Evolutionary conservation across 2,329 filamentous ascomycete genomes (phyloP).

Genomic region (Lecanicillium sp.): DNA sequence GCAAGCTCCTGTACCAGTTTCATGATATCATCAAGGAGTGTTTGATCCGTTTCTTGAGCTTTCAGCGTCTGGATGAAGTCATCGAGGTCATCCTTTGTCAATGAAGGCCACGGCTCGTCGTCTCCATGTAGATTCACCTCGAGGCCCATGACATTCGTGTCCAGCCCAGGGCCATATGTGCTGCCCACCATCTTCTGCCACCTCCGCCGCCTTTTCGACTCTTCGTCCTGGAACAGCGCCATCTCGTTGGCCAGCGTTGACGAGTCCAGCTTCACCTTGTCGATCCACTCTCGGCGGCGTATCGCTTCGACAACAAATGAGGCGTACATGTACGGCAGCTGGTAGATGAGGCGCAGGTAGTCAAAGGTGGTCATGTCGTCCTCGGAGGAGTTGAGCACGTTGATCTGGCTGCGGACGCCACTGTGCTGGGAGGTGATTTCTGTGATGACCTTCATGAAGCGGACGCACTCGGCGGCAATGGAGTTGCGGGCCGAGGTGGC

Average conservation of each 20-base stretch:
- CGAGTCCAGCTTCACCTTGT: slow-evolving; percentile 84
- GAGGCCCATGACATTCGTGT: slow-evolving; percentile 66
- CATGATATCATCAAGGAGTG: slow-evolving; percentile 63
- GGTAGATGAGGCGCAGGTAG: slow-evolving; percentile 69
- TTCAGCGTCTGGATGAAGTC: slow-evolving; percentile 64
- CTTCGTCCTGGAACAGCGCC: slow-evolving; percentile 86
- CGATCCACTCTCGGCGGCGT: slow-evolving; percentile 80
- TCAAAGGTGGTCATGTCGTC: slow-evolving; percentile 78
- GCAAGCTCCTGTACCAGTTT: slow-evolving; percentile 75
- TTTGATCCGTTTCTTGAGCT: slow-evolving; percentile 57
- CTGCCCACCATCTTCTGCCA: slow-evolving; percentile 85
- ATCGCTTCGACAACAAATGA: slow-evolving; percentile 83
- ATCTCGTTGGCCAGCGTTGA: slow-evolving; percentile 87
- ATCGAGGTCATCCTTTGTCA: slow-evolving; percentile 69
- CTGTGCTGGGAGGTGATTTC: slow-evolving; percentile 71
- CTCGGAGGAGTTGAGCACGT: slow-evolving; percentile 62
- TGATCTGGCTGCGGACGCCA: slow-evolving; percentile 65
- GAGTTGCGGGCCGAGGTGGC: slow-evolving; percentile 62
- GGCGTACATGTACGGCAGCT: slow-evolving; percentile 84
- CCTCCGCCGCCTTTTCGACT: slow-evolving; percentile 77
- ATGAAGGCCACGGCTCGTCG: slow-evolving; percentile 70
- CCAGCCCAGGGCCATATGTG: slow-evolving; percentile 61
- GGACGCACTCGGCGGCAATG: slow-evolving; percentile 58
- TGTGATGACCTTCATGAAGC: slow-evolving; percentile 77
- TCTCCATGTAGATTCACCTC: slow-evolving; percentile 82